phyloP scores from a whole-genome alignment of 371 early-diverging fungal genomes.

The Synchytrium microbalum region DNA sequence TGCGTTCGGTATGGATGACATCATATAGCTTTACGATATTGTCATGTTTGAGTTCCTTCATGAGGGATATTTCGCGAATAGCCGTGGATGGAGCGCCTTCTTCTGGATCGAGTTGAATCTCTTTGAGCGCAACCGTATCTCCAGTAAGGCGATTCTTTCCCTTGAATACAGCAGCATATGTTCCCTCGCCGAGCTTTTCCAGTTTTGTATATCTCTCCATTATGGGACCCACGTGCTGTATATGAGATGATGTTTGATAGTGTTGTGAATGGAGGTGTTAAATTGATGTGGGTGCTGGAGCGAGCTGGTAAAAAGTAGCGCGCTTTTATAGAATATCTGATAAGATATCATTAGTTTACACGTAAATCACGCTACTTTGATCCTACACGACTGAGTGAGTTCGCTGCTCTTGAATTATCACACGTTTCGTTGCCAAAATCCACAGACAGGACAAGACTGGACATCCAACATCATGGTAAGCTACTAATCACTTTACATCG shows the following conservation, averaged over 20 bases:
- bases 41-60: conserved; percentile 91
- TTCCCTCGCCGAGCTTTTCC: conserved; percentile 61
- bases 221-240: background rate
- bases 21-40: conserved; percentile 94
- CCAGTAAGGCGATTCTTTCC: conserved; percentile 80
- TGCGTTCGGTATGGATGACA: conserved; percentile 96
- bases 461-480: no score
- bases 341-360: no score
- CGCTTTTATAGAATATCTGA: no score
- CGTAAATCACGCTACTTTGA: no score
- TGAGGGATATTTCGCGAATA: conserved; percentile 90
- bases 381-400: no score
- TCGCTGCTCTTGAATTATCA: no score
- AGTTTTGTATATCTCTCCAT: conserved; percentile 5
- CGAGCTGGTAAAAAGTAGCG: no score
- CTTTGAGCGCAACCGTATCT: conserved; percentile 95
- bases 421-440: no score
- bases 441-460: no score
- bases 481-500: no score
- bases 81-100: conserved; percentile 39
- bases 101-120: conserved; percentile 41
- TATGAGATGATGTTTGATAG: background rate
- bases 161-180: conserved; percentile 99
- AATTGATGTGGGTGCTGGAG: background rate
- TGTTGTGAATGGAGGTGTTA: background rate